Percentiles rank a stretch among this genome's conserved stretches.
These are phyloP conservation scores for Trametes sp. DNA, from an alignment of 1,284 basidiomycete genomes.

Conservation along the genomic window DNA sequence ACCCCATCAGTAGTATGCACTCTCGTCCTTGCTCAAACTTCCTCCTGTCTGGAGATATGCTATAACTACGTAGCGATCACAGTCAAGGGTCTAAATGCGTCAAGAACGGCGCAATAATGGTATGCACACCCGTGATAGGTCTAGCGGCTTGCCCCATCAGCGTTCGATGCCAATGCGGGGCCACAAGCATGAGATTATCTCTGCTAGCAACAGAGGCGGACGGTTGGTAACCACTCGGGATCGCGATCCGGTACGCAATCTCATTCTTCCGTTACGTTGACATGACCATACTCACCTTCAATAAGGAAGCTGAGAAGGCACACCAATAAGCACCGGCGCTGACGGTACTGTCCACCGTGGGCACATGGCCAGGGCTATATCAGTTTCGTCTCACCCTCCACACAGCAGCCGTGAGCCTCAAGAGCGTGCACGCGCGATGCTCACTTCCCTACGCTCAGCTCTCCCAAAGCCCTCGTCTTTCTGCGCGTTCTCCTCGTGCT, in stretches of 20 bases:
- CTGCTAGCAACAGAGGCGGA: conserved; percentile 5
- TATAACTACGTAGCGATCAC: too few species aligned
- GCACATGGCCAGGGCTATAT: conserved; percentile 22
- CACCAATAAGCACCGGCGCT: conserved; percentile 22
- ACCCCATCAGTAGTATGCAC: too few species aligned
- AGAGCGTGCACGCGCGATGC: conserved; percentile 20
- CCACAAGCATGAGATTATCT: conserved; percentile 19
- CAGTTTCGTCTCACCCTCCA: conserved; percentile 20
- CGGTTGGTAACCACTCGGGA: conserved; percentile 9
- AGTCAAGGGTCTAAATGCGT: neutral
- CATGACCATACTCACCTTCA: conserved; percentile 26
- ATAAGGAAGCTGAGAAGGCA: conserved; percentile 18
- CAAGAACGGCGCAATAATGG: neutral
- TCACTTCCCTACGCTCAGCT: conserved; percentile 6
- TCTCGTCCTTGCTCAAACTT: too few species aligned
- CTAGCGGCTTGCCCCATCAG: conserved; percentile 13
- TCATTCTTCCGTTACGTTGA: conserved; percentile 28
- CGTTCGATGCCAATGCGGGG: neutral
- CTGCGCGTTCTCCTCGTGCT: conserved; percentile 2
- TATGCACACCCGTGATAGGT: conserved; percentile 8
- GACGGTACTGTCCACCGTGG: conserved; percentile 9
- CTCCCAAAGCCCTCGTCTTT: neutral
- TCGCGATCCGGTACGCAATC: conserved; percentile 13
- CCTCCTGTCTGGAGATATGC: too few species aligned
- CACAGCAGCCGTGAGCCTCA: conserved; percentile 24